Percentiles rank a stretch among this genome's conserved stretches.
Conservation (phyloP, 2,329 filamentous ascomycete genomes). For the Aspergillus texensis region DNA sequence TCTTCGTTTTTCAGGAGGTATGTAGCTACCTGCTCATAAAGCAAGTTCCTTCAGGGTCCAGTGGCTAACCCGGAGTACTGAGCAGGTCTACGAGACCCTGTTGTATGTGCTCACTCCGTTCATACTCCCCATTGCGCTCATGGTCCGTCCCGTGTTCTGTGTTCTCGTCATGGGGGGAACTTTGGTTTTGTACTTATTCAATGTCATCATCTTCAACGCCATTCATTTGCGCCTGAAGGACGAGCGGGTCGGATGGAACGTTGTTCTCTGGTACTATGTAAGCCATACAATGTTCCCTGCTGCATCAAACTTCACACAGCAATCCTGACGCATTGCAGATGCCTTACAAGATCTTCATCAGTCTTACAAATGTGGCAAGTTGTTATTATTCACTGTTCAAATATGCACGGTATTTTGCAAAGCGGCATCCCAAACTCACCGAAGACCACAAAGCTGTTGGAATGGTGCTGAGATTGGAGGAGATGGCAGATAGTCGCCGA, state of each 20-base stretch:
- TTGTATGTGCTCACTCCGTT: conserved; percentile 51
- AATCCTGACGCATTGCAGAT: conserved; percentile 20
- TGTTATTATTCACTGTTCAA: conserved; percentile 48
- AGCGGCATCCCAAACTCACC: conserved; percentile 51
- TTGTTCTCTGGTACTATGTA: conserved; percentile 46
- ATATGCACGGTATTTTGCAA: conserved; percentile 52
- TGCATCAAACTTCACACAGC: neutral
- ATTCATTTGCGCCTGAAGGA: conserved; percentile 50
- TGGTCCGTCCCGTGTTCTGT: conserved; percentile 46
- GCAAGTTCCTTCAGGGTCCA: neutral
- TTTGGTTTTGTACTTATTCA: conserved; percentile 47
- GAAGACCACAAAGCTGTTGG: conserved; percentile 50
- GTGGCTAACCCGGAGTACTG: conserved; percentile 24
- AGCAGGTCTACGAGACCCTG: conserved; percentile 49
- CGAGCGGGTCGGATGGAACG: conserved; percentile 44
- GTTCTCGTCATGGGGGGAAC: conserved; percentile 42
- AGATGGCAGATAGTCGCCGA: conserved; percentile 2
- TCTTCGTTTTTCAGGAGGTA: conserved; percentile 53
- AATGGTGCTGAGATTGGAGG: conserved; percentile 30
- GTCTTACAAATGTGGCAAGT: conserved; percentile 48
- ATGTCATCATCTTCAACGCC: conserved; percentile 53
- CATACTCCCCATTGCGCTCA: conserved; percentile 49
- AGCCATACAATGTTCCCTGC: neutral
- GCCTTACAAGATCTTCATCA: conserved; percentile 49
- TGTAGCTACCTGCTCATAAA: neutral